Conservation (phyloP, 2,329 filamentous ascomycete species). For the Chaetomiaceae sp. region DNA sequence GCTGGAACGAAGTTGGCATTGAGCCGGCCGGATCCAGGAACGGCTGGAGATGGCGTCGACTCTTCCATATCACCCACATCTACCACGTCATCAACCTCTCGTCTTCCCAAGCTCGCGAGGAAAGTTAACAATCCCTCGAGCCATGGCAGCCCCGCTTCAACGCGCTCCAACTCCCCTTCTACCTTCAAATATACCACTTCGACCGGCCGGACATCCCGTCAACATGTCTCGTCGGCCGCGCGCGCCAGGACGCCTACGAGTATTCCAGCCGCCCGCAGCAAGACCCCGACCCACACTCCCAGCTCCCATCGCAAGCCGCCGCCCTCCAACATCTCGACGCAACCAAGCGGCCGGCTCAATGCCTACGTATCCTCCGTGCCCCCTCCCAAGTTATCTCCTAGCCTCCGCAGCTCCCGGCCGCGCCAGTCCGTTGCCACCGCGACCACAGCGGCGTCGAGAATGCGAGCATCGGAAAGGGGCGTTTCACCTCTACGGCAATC, state of each 20-base stretch:
- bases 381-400: constrained; percentile 67
- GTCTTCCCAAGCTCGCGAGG: constrained; percentile 34
- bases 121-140: constrained; percentile 39
- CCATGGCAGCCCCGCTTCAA: constrained; percentile 45
- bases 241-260: constrained; percentile 37
- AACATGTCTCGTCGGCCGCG: constrained; percentile 27
- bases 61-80: constrained; percentile 26
- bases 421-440: constrained; percentile 70
- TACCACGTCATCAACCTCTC: constrained; percentile 27
- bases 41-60: constrained; percentile 8
- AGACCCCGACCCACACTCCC: constrained; percentile 37
- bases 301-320: constrained; percentile 33
- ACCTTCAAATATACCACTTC: constrained; percentile 37
- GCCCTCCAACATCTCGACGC: constrained; percentile 36
- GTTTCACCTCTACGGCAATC: constrained; percentile 37
- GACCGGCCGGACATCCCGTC: constrained; percentile 36
- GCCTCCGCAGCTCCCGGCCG: constrained; percentile 74
- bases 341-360: constrained; percentile 56
- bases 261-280: constrained; percentile 30
- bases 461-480: constrained; percentile 56
- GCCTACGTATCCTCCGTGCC: constrained; percentile 70
- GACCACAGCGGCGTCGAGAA: constrained; percentile 63
- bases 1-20: constrained; percentile 27
- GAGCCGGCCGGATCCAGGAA: constrained; percentile 12
- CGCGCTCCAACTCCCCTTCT: constrained; percentile 52